Percentiles rank a stretch among this genome's conserved stretches.
Evolutionary conservation across 2,329 filamentous ascomycete species (phyloP).

Genomic region (Fusarium chaquense): DNA sequence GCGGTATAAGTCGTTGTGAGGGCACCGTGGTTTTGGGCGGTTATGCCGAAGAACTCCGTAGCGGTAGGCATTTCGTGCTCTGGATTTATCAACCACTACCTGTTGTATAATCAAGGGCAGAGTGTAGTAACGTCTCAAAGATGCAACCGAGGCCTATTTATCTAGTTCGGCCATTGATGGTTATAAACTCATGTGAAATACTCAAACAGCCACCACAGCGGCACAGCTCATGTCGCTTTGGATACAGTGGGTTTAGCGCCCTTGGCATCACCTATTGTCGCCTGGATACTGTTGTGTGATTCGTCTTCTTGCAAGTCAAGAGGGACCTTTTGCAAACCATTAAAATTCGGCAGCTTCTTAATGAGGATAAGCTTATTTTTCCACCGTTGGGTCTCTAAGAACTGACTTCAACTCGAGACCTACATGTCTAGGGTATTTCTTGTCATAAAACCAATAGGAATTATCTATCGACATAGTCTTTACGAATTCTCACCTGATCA

Average conservation of each 20-base stretch:
- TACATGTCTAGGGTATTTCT: too few species aligned
- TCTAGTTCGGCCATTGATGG: not conserved
- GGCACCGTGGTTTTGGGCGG: not conserved
- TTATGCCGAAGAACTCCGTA: conserved; percentile 7
- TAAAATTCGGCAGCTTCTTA: not conserved
- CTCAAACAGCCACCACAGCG: not conserved
- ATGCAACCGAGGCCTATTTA: not conserved
- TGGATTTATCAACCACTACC: not conserved
- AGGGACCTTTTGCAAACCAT: too few species aligned
- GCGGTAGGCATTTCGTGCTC: not conserved
- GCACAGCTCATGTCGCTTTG: not conserved
- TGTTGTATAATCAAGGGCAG: too few species aligned
- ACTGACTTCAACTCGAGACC: too few species aligned
- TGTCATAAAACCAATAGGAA: too few species aligned
- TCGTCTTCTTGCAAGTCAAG: not conserved
- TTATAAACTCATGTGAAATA: not conserved
- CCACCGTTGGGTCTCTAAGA: too few species aligned
- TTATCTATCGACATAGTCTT: too few species aligned
- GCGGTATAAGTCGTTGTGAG: conserved; percentile 1
- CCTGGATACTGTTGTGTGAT: not conserved
- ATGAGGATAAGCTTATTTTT: not conserved
- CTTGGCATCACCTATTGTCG: not conserved
- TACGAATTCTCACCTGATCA: too few species aligned
- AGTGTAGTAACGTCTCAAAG: not conserved
- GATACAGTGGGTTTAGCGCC: fast-evolving